phyloP scores from a whole-genome alignment of 2,329 filamentous ascomycete genomes.

The Leptoxyphium fumago region DNA sequence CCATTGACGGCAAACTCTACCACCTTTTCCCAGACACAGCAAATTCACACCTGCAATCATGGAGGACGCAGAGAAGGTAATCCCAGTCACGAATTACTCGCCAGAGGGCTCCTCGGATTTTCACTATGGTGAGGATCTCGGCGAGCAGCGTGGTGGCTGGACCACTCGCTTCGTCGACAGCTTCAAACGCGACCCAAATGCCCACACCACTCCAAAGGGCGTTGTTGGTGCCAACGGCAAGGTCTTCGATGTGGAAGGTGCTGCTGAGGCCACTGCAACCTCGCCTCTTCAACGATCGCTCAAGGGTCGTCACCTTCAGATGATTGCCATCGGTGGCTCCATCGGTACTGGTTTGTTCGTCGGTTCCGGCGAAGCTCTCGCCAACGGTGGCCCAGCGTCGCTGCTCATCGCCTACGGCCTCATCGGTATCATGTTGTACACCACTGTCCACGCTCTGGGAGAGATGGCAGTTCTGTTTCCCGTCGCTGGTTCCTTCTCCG shows the following conservation, averaged over 20 bases:
- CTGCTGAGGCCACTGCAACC: conserved; percentile 49
- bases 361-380: conserved; percentile 18
- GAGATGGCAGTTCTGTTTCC: conserved; percentile 22
- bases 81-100: conserved; percentile 6
- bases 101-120: conserved; percentile 7
- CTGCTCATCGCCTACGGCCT: conserved; percentile 18
- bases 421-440: conserved; percentile 20
- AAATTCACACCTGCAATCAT: conserved; percentile 3
- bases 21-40: too few species aligned
- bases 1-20: too few species aligned
- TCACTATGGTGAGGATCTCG: conserved; percentile 12
- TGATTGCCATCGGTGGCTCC: conserved; percentile 64
- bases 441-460: conserved; percentile 19
- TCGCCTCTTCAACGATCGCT: conserved; percentile 59
- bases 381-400: conserved; percentile 19
- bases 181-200: conserved; percentile 48
- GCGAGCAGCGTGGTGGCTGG: conserved; percentile 8
- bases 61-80: conserved; percentile 9
- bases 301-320: conserved; percentile 78
- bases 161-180: conserved; percentile 37
- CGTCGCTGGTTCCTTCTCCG: conserved; percentile 21
- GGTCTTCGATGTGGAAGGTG: conserved; percentile 48
- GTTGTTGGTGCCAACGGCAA: conserved; percentile 37
- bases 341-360: conserved; percentile 23
- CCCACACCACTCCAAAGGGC: conserved; percentile 34